Evolutionary conservation across 768 basidiomycete genomes (phyloP).

Genomic region (Tylopilus rubrobrunneus): DNA sequence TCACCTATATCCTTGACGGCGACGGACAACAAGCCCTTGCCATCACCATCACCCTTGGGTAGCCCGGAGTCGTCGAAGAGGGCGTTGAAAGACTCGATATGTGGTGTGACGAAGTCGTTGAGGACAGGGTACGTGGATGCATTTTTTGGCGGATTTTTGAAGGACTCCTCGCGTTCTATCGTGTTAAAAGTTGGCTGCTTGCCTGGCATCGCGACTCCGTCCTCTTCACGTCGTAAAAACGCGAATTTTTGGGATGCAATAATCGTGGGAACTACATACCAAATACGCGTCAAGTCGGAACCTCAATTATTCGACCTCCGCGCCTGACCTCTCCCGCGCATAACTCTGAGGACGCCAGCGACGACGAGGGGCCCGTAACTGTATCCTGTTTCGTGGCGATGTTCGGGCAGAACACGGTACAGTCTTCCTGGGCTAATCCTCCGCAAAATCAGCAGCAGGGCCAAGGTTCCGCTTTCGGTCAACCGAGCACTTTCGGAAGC

Average conservation of each 20-base stretch:
- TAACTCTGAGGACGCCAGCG: slow-evolving; percentile 15
- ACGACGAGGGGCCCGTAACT: slow-evolving; percentile 22
- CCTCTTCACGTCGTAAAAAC: not conserved
- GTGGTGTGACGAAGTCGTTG: slow-evolving; percentile 90
- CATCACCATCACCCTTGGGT: slow-evolving; percentile 68
- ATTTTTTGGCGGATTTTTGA: slow-evolving; percentile 68
- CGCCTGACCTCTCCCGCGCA: slow-evolving; percentile 11
- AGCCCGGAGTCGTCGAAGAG: slow-evolving; percentile 92
- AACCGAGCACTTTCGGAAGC: slow-evolving; percentile 61
- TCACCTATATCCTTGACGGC: slow-evolving; percentile 82
- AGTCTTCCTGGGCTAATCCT: slow-evolving; percentile 66
- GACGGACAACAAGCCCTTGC: slow-evolving; percentile 72
- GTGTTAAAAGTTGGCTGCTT: slow-evolving; percentile 71
- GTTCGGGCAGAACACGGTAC: slow-evolving; percentile 52
- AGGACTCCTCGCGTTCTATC: slow-evolving; percentile 70
- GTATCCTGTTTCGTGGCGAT: slow-evolving; percentile 36
- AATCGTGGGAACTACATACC: slow-evolving; percentile 24
- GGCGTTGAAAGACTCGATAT: slow-evolving; percentile 95
- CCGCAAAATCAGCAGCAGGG: slow-evolving; percentile 60
- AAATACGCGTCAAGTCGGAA: slow-evolving; percentile 21
- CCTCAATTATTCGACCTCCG: slow-evolving; percentile 16
- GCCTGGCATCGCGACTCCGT: slow-evolving; percentile 45
- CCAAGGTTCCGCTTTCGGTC: slow-evolving; percentile 62
- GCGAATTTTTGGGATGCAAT: slow-evolving; percentile 8
- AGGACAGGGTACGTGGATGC: slow-evolving; percentile 74